phyloP scores from a whole-genome alignment of 805 yeast genomes.

The Myxozyma neotropica region DNA sequence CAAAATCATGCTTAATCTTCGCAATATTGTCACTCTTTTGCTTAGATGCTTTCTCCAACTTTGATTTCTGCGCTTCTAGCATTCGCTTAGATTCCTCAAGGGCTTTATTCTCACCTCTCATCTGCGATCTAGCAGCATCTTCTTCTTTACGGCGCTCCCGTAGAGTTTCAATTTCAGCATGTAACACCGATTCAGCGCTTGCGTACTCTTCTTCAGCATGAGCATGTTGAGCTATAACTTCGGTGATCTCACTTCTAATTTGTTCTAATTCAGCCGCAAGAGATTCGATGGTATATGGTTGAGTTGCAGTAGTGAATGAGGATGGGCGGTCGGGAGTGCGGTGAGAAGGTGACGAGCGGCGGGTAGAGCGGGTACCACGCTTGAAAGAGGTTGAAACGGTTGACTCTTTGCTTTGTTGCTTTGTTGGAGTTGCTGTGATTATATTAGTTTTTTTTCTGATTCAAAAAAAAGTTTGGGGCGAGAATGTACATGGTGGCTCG shows the following conservation, averaged over 20 bases:
- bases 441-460: too few relatives aligned
- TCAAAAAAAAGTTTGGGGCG: too few relatives aligned
- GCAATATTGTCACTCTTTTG: conserved; percentile 32
- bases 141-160: conserved; percentile 40
- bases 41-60: conserved; percentile 36
- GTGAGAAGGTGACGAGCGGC: conserved; percentile 16
- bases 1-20: conserved; percentile 34
- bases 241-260: conserved; percentile 42
- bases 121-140: conserved; percentile 41
- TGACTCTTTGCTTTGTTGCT: not conserved
- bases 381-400: conserved; percentile 26
- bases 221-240: conserved; percentile 35
- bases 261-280: conserved; percentile 43
- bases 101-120: conserved; percentile 43
- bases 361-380: conserved; percentile 13
- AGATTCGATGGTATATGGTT: conserved; percentile 42
- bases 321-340: conserved; percentile 17
- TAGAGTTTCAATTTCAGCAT: conserved; percentile 39
- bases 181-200: conserved; percentile 36
- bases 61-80: conserved; percentile 43
- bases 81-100: conserved; percentile 45
- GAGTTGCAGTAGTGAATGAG: conserved; percentile 35
- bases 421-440: conserved; percentile 3
- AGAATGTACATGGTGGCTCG: not conserved
- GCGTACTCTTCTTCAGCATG: conserved; percentile 40